A percentile compares a stretch with the other conserved stretches of the same genome.
Conservation (phyloP, 2,329 filamentous ascomycete species). For the Botrytis medusae region DNA sequence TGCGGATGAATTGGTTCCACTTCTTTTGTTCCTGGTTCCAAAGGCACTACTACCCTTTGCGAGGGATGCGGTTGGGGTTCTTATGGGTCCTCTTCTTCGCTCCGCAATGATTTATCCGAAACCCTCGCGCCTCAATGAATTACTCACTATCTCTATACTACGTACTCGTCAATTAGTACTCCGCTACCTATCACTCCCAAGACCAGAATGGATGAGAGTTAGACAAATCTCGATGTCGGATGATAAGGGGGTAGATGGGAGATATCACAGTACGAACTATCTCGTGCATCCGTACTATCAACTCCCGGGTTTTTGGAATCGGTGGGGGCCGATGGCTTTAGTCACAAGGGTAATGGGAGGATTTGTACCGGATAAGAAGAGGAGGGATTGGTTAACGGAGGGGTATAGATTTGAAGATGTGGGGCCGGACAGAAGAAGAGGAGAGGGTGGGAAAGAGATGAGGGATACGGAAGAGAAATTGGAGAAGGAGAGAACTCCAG, state of each 20-base stretch:
- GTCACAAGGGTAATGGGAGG: slow-evolving; percentile 47
- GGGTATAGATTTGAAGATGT: slow-evolving; percentile 50
- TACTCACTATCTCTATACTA: slow-evolving; percentile 50
- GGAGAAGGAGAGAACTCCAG: slow-evolving; percentile 42
- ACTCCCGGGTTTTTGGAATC: slow-evolving; percentile 57
- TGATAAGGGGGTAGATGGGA: slow-evolving; percentile 51
- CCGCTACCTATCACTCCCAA: slow-evolving; percentile 60
- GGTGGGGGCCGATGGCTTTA: slow-evolving; percentile 60
- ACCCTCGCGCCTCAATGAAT: slow-evolving; percentile 43
- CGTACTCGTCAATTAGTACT: slow-evolving; percentile 54
- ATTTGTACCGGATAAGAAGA: slow-evolving; percentile 46
- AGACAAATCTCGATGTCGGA: slow-evolving; percentile 45
- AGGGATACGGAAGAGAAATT: slow-evolving; percentile 44
- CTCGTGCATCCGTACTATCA: slow-evolving; percentile 66
- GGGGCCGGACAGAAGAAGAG: slow-evolving; percentile 57
- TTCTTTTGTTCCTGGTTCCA: slow-evolving; percentile 59
- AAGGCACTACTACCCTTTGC: slow-evolving; percentile 47
- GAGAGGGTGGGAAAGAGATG: slow-evolving; percentile 51
- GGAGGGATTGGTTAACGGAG: slow-evolving; percentile 49
- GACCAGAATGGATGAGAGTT: slow-evolving; percentile 44
- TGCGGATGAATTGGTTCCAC: slow-evolving; percentile 58
- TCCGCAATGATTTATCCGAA: slow-evolving; percentile 59
- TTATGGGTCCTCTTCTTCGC: slow-evolving; percentile 65
- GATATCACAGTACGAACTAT: slow-evolving; percentile 52
- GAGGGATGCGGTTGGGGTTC: slow-evolving; percentile 52